These are phyloP conservation scores for Blechomonas ayalai DNA, from an alignment of 208 protist genomes.

Conservation along the genomic window DNA sequence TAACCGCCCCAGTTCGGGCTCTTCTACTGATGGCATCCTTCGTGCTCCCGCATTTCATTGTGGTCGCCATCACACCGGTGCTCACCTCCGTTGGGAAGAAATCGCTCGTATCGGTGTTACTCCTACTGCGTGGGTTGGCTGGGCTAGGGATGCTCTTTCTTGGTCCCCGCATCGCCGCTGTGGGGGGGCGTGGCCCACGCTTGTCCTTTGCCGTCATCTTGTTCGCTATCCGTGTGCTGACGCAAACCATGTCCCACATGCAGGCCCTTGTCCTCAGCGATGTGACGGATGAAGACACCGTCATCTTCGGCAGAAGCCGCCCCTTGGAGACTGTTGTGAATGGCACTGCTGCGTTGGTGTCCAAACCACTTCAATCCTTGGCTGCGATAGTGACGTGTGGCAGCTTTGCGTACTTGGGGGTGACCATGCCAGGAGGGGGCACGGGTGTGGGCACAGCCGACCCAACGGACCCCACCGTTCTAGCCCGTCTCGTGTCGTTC, in stretches of 20 bases:
- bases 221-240: slow-evolving; percentile 7
- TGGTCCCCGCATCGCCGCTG: neutral
- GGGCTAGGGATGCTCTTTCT: neutral
- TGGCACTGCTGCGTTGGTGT: slow-evolving; percentile 4
- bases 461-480: neutral
- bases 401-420: neutral
- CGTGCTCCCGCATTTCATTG: slow-evolving; percentile 7
- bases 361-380: slow-evolving; percentile 16
- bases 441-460: neutral
- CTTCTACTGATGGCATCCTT: slow-evolving; percentile 9
- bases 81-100: slow-evolving; percentile 7
- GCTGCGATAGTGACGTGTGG: slow-evolving; percentile 8
- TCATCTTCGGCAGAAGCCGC: slow-evolving; percentile 34
- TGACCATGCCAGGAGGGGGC: neutral
- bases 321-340: slow-evolving; percentile 11
- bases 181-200: neutral
- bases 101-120: slow-evolving; percentile 3
- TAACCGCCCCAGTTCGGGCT: slow-evolving; percentile 6
- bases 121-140: slow-evolving; percentile 1
- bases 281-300: slow-evolving; percentile 39
- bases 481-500: slow-evolving; percentile 13
- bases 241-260: slow-evolving; percentile 1
- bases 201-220: slow-evolving; percentile 7
- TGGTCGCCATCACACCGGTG: neutral
- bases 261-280: slow-evolving; percentile 12